These are phyloP conservation scores for Bocquillonia castaneifolia DNA, from an alignment of 441 rosid species.

Conservation along the genomic window DNA sequence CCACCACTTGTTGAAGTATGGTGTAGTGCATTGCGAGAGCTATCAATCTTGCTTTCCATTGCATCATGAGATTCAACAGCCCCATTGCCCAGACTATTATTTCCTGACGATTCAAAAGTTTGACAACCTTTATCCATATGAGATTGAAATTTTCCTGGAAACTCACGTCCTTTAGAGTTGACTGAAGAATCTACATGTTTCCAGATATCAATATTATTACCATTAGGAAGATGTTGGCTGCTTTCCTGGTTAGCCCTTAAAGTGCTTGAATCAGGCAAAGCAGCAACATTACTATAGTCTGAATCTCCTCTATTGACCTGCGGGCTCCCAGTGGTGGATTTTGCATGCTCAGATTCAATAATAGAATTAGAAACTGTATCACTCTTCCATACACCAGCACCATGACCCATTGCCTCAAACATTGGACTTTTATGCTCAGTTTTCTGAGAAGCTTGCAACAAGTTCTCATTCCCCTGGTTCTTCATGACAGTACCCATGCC, in stretches of 20 bases:
- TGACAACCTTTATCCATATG: slow-evolving; percentile 37
- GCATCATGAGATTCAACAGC: slow-evolving; percentile 25
- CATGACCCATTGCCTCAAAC: slow-evolving; percentile 36
- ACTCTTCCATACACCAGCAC: slow-evolving; percentile 41
- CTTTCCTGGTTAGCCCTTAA: slow-evolving; percentile 36
- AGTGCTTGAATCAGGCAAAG: slow-evolving; percentile 31
- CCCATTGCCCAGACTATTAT: slow-evolving; percentile 35
- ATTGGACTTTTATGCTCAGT: slow-evolving; percentile 21
- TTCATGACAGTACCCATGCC: slow-evolving; percentile 25
- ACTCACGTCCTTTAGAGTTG: slow-evolving; percentile 24
- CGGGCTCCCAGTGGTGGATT: slow-evolving; percentile 28
- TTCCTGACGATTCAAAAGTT: slow-evolving; percentile 41
- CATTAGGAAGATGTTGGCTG: slow-evolving; percentile 33
- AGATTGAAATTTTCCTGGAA: slow-evolving; percentile 27
- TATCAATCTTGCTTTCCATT: slow-evolving; percentile 39
- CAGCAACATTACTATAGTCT: slow-evolving; percentile 31
- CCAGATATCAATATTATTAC: slow-evolving; percentile 40
- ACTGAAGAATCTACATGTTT: slow-evolving; percentile 33
- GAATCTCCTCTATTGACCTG: slow-evolving; percentile 36
- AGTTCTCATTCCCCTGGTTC: slow-evolving; percentile 37
- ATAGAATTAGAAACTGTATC: slow-evolving; percentile 37
- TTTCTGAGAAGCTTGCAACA: slow-evolving; percentile 33
- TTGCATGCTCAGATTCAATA: slow-evolving; percentile 31
- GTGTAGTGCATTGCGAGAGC: slow-evolving; percentile 34
- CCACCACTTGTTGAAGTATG: slow-evolving; percentile 29